These are phyloP conservation scores for Aquilaria agallochum DNA, from an alignment of 441 rosid genomes.

Conservation along the genomic window DNA sequence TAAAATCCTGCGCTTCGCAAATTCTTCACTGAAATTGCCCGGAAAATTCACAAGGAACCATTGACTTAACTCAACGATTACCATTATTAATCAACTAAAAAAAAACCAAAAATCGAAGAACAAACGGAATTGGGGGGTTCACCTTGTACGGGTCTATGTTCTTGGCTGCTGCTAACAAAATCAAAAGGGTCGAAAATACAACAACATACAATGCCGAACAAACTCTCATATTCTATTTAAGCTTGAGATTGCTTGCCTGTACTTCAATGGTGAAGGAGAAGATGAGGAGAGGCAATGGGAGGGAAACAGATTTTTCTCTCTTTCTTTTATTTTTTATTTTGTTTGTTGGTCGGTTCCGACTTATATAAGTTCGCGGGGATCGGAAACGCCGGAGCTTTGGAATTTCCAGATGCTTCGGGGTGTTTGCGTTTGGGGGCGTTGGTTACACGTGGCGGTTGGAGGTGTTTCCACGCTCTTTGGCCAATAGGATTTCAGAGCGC, in stretches of 20 bases:
- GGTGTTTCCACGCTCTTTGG: slow-evolving; percentile 41
- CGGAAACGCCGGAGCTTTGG: slow-evolving; percentile 1
- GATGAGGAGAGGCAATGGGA: background rate
- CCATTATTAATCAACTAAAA: background rate
- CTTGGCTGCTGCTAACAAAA: slow-evolving; percentile 40
- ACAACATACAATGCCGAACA: slow-evolving; percentile 19
- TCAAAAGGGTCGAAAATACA: slow-evolving; percentile 32
- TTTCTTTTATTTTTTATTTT: too few relatives aligned
- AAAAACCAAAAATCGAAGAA: background rate
- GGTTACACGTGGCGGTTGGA: slow-evolving; percentile 45
- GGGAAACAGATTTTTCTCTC: background rate
- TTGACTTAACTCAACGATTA: background rate
- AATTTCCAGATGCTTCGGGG: slow-evolving; percentile 38
- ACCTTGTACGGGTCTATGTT: slow-evolving; percentile 83
- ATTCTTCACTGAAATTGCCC: background rate
- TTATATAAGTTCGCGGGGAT: slow-evolving; percentile 34
- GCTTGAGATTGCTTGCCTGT: background rate
- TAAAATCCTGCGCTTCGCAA: background rate
- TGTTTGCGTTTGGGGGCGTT: slow-evolving; percentile 11
- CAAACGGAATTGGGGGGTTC: background rate
- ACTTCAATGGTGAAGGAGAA: background rate
- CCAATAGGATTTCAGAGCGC: slow-evolving; percentile 60
- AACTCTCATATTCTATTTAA: slow-evolving; percentile 25
- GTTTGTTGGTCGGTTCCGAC: background rate
- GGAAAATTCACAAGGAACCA: too few relatives aligned